Evolutionary conservation across 345 rosid genomes (phyloP), one percentile per base, ranked within the genome.

Genomic region (Eucalyptus polybractea): DNA sequence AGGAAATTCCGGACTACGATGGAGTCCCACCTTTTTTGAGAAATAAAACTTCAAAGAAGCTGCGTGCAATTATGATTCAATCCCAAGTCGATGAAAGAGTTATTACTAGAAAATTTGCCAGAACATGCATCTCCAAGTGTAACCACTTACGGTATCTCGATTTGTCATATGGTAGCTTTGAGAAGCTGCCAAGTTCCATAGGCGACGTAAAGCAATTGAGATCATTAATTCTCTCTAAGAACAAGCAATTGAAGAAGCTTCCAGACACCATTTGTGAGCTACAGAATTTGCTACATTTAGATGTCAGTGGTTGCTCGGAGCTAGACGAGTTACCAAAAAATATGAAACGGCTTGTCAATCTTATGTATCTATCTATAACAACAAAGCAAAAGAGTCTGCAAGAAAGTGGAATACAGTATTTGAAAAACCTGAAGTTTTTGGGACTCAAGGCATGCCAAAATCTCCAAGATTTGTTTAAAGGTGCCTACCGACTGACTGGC

Each of bases 221-320:
- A 17, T 17, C 7, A 0, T 72, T 72, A 19, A 3, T 3, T 33
- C 81, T 72, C 44, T 1, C 3, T 33, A 0, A 33, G 2, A 72
- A 33, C 7, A 33, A 33, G 24, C 44, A 6, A 72, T 37, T 72
- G 45, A 72, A 72, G 81, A 72, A 72, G 45, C 44, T 72, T 72
- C 81, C 81, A 1, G 2, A 72, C 4, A 3, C 13, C 44, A 33
- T 72, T 19, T 72, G 81, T 9, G 25, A 33, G 45, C 25, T 72
- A 6, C 81, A 72, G 7, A 72, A 0, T 37, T 72, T 72, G 45
- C 27, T 72, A 37, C 0, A 3, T 2, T 37, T 72, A 8, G 25
- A 37, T 6, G 3, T 72, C 1, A 4, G 25, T 10, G 83, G 45
- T 37, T 72, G 83, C 83, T 37, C 7, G 5, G 25, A 72, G 45